phyloP scores from a whole-genome alignment of 306 rosid species.

The Morella rubra region DNA sequence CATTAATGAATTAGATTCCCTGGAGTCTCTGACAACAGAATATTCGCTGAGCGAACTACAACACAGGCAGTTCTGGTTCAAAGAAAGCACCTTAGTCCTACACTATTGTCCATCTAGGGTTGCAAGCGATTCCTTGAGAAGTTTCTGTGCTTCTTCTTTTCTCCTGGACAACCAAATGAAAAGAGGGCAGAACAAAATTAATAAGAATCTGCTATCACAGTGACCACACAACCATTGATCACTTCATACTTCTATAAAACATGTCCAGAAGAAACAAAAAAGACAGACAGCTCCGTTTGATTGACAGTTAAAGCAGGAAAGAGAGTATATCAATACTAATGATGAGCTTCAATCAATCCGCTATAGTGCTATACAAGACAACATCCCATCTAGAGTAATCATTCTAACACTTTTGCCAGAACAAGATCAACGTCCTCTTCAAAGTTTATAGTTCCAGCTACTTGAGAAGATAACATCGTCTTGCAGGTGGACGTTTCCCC shows the following conservation, averaged over 20 bases:
- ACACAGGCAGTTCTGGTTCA: not conserved
- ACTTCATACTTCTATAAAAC: not conserved
- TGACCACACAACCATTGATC: not conserved
- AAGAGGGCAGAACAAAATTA: not conserved
- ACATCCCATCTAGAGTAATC: not conserved
- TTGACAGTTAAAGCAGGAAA: not conserved
- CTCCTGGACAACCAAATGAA: slow-evolving; percentile 48
- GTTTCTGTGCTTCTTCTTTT: slow-evolving; percentile 76
- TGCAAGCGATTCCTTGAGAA: slow-evolving; percentile 76
- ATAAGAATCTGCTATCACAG: slow-evolving; percentile 5
- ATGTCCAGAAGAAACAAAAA: not conserved
- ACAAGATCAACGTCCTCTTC: not conserved
- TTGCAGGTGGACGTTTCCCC: not conserved
- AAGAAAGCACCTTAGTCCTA: not conserved
- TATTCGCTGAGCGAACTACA: not conserved
- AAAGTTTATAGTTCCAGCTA: not conserved
- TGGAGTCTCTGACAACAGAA: not conserved
- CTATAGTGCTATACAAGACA: not conserved
- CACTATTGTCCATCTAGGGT: slow-evolving; percentile 56
- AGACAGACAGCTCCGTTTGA: not conserved
- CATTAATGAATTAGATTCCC: not conserved
- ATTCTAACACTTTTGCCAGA: not conserved
- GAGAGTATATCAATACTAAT: not conserved
- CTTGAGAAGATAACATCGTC: not conserved
- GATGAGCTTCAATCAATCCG: not conserved